A percentile compares a stretch with the other conserved stretches of the same genome.
Conservation (phyloP, 805 yeast genomes). For the Cyberlindnera subsufficiens region DNA sequence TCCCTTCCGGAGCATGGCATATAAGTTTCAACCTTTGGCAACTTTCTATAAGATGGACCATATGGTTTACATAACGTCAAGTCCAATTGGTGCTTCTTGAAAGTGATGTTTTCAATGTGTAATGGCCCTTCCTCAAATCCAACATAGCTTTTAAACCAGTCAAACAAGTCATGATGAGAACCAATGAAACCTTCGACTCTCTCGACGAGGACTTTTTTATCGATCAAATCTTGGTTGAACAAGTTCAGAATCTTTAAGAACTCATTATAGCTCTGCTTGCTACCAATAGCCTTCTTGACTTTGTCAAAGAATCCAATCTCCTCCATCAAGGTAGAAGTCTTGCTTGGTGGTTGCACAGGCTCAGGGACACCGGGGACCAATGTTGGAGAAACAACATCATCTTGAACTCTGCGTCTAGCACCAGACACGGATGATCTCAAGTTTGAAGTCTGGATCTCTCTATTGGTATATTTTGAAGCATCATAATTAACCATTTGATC, state of each 20-base stretch:
- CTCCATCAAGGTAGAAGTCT: constrained; percentile 60
- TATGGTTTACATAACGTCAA: constrained; percentile 86
- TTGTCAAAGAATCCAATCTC: constrained; percentile 89
- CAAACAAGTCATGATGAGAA: constrained; percentile 66
- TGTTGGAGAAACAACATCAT: constrained; percentile 48
- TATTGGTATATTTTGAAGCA: constrained; percentile 17
- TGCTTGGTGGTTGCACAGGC: constrained; percentile 58
- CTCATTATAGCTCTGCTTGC: constrained; percentile 87
- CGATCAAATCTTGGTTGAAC: constrained; percentile 87
- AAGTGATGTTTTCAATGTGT: constrained; percentile 78
- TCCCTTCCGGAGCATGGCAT: constrained; percentile 99
- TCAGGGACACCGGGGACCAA: constrained; percentile 83
- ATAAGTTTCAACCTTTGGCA: constrained; percentile 89
- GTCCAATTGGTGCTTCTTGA: constrained; percentile 88
- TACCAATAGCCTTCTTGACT: constrained; percentile 82
- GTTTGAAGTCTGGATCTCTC: constrained; percentile 29
- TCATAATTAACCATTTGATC: constrained; percentile 13
- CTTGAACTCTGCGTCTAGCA: constrained; percentile 15
- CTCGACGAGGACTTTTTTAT: constrained; percentile 72
- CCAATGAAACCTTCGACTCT: constrained; percentile 86
- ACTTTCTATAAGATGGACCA: constrained; percentile 89
- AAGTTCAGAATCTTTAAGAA: constrained; percentile 83
- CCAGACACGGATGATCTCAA: constrained; percentile 27
- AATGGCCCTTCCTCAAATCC: constrained; percentile 83
- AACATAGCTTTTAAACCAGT: constrained; percentile 90